These are phyloP conservation scores for Coemansia sp. DNA, from an alignment of 192 early-diverging fungal species.

Conservation along the genomic window DNA sequence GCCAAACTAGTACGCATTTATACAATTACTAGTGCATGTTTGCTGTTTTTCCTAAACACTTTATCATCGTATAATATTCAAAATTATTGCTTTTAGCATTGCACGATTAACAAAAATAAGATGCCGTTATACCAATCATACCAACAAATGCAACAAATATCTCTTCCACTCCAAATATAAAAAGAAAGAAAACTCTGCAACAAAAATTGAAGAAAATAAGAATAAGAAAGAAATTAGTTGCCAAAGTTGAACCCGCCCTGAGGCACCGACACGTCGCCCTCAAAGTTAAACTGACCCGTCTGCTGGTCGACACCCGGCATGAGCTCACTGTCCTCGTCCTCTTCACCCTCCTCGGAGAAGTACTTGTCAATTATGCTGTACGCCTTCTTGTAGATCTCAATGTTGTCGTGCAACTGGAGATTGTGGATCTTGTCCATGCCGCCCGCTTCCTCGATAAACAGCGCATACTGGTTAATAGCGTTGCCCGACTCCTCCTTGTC, in stretches of 20 bases:
- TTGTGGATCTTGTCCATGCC: constrained; percentile 96
- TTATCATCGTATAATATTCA: no score
- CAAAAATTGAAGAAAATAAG: background rate
- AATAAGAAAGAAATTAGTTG: constrained; percentile 23
- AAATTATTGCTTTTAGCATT: no score
- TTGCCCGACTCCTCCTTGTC: constrained; percentile 63
- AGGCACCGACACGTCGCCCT: constrained; percentile 64
- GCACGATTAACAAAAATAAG: no score
- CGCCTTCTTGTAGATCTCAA: constrained; percentile 96
- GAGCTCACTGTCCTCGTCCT: constrained; percentile 63
- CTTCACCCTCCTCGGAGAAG: constrained; percentile 85
- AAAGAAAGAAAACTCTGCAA: background rate
- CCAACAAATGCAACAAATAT: no score
- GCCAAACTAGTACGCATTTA: no score
- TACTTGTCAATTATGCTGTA: constrained; percentile 96
- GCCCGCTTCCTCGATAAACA: constrained; percentile 88
- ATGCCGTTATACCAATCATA: no score
- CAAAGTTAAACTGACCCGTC: constrained; percentile 81
- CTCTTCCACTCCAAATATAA: no score
- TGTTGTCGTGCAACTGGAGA: constrained; percentile 92
- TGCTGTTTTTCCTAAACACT: no score
- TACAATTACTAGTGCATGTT: no score
- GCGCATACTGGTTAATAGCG: constrained; percentile 80
- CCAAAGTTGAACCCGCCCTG: constrained; percentile 84
- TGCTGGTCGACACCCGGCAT: constrained; percentile 71